phyloP scores from a whole-genome alignment of 179 eudicot species.

The Pouteria campechiana region DNA sequence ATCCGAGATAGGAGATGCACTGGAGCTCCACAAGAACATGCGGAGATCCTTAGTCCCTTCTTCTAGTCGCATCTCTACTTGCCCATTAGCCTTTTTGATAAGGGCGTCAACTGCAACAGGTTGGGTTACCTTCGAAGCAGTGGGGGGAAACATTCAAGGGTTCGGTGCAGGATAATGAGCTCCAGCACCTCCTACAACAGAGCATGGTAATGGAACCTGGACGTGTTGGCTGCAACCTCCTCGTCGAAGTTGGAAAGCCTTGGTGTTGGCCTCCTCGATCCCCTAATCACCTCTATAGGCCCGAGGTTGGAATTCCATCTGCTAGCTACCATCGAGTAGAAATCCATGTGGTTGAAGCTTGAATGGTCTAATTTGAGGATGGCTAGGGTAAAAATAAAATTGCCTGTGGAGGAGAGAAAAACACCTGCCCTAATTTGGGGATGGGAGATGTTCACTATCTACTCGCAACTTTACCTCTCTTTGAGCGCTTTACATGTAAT shows the following conservation, averaged over 20 bases:
- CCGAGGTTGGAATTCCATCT: slow-evolving; percentile 67
- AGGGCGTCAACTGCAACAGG: too few relatives aligned
- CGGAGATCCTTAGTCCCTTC: slow-evolving; percentile 50
- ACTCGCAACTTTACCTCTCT: too few relatives aligned
- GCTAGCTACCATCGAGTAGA: slow-evolving; percentile 56
- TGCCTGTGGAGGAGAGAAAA: too few relatives aligned
- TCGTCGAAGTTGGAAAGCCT: slow-evolving; percentile 78
- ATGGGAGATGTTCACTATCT: too few relatives aligned
- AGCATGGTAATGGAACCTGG: slow-evolving; percentile 14
- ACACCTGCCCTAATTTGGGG: too few relatives aligned
- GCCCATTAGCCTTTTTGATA: slow-evolving; percentile 26
- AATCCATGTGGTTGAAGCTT: slow-evolving; percentile 74
- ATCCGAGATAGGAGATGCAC: slow-evolving; percentile 68
- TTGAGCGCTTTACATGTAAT: too few relatives aligned
- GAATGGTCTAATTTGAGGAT: too few relatives aligned
- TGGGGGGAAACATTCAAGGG: slow-evolving; percentile 71
- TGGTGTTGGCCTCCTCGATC: slow-evolving; percentile 69
- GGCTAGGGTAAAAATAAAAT: too few relatives aligned
- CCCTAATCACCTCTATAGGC: slow-evolving; percentile 42
- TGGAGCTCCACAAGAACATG: slow-evolving; percentile 85
- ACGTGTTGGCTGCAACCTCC: slow-evolving; percentile 19
- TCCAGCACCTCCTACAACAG: slow-evolving; percentile 5
- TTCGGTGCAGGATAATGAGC: slow-evolving; percentile 63
- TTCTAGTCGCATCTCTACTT: slow-evolving; percentile 6
- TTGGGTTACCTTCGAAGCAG: slow-evolving; percentile 12